A percentile compares a stretch with the other conserved stretches of the same genome.
phyloP scores from a whole-genome alignment of 2,329 filamentous ascomycete species.

The Penicillium sp. region DNA sequence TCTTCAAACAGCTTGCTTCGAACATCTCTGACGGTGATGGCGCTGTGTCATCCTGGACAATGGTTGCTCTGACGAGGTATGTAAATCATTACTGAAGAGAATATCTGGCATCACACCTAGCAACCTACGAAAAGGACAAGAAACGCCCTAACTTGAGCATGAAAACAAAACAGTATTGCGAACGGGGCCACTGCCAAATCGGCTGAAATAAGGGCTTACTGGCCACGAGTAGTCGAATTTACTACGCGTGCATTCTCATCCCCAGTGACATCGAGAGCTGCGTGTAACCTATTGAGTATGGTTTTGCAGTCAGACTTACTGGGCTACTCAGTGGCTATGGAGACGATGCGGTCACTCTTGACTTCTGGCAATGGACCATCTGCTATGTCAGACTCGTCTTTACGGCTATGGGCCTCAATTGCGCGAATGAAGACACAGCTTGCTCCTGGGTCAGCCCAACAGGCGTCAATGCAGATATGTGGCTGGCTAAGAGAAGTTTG shows the following conservation, averaged over 20 bases:
- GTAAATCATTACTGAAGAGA: constrained; percentile 20
- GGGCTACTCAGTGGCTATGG: constrained; percentile 63
- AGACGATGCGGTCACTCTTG: constrained; percentile 70
- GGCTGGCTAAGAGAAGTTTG: constrained; percentile 81
- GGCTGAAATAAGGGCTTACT: constrained; percentile 50
- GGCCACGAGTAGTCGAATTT: constrained; percentile 74
- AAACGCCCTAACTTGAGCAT: neutral
- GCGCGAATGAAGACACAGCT: constrained; percentile 65
- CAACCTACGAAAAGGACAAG: neutral
- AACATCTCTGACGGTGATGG: constrained; percentile 68
- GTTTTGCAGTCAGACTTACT: constrained; percentile 67
- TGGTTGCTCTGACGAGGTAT: constrained; percentile 78
- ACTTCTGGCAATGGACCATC: constrained; percentile 76
- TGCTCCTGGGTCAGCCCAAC: constrained; percentile 66
- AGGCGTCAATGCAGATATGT: constrained; percentile 68
- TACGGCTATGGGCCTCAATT: constrained; percentile 68
- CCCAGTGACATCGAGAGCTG: constrained; percentile 69
- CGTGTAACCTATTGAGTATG: constrained; percentile 68
- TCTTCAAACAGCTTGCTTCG: constrained; percentile 58
- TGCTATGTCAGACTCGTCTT: constrained; percentile 72
- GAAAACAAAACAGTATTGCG: constrained; percentile 34
- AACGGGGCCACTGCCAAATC: constrained; percentile 36
- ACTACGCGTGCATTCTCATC: constrained; percentile 69
- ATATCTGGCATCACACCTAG: too few relatives aligned
- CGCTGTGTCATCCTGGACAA: constrained; percentile 71